Percentiles rank a stretch among this genome's conserved stretches.
Evolutionary conservation across 768 basidiomycete species (phyloP).

Genomic region (Crucibulum laeve): DNA sequence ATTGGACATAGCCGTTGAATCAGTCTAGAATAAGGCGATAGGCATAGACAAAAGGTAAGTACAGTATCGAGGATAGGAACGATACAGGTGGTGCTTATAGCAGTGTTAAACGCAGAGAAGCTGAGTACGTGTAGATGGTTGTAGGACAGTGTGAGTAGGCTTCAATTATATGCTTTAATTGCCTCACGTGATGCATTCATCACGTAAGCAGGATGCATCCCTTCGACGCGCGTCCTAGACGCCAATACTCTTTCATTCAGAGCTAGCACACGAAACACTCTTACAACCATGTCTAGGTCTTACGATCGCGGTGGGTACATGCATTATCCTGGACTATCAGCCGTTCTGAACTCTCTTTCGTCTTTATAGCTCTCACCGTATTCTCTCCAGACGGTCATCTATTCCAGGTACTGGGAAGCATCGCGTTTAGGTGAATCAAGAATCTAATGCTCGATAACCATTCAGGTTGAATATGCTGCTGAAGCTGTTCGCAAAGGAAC

Average conservation of each 20-base stretch:
- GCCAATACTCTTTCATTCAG: conserved; percentile 4
- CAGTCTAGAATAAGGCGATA: too few relatives aligned
- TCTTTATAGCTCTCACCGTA: conserved; percentile 78
- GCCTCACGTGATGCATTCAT: background rate
- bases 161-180: too few relatives aligned
- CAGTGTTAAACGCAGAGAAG: too few relatives aligned
- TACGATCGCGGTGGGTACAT: conserved; percentile 84
- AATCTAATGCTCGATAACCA: conserved; percentile 9
- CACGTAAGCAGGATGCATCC: background rate
- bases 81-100: too few relatives aligned
- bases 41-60: too few relatives aligned
- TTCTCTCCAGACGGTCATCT: conserved; percentile 99
- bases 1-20: conserved; percentile 17
- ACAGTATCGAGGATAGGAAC: too few relatives aligned
- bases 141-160: too few relatives aligned
- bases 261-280: conserved; percentile 13
- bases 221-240: conserved; percentile 46
- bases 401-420: conserved; percentile 97
- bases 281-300: conserved; percentile 76
- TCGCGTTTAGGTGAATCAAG: too few relatives aligned
- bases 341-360: conserved; percentile 7
- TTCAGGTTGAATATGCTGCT: conserved; percentile 95
- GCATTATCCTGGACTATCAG: background rate
- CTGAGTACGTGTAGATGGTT: too few relatives aligned
- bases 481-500: conserved; percentile 98